A percentile compares a stretch with the other conserved stretches of the same genome.
Evolutionary conservation across 2,329 filamentous ascomycete species (phyloP).

Genomic region (Xylariomycetidae sp.): DNA sequence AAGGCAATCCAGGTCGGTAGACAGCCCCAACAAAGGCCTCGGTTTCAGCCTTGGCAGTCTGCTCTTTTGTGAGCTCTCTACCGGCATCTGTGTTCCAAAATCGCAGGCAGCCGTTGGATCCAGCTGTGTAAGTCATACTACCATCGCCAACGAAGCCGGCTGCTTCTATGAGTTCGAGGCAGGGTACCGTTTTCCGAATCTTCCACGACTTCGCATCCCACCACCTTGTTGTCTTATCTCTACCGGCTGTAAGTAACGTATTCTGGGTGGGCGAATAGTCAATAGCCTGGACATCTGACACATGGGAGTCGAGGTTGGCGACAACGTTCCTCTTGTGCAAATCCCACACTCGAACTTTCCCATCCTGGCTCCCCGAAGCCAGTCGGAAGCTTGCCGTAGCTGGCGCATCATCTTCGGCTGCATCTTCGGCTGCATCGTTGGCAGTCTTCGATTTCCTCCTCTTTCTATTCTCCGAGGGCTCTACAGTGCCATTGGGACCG

Average conservation of each 20-base stretch:
- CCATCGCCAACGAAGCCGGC: slow-evolving; percentile 74
- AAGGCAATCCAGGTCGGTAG: slow-evolving; percentile 59
- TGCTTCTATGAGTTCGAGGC: slow-evolving; percentile 79
- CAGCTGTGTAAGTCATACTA: slow-evolving; percentile 73
- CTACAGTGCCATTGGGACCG: slow-evolving; percentile 37
- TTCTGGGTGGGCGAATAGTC: slow-evolving; percentile 75
- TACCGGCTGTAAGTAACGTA: slow-evolving; percentile 73
- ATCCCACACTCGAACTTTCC: slow-evolving; percentile 88
- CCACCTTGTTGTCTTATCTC: slow-evolving; percentile 90
- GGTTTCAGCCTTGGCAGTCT: slow-evolving; percentile 54
- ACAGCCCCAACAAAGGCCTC: slow-evolving; percentile 70
- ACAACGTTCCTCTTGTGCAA: slow-evolving; percentile 75
- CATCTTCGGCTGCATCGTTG: slow-evolving; percentile 37
- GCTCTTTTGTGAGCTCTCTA: slow-evolving; percentile 72
- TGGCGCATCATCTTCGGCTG: slow-evolving; percentile 30
- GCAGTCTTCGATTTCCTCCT: slow-evolving; percentile 39
- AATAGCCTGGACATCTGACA: slow-evolving; percentile 85
- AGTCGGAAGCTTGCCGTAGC: slow-evolving; percentile 63
- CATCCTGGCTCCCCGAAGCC: slow-evolving; percentile 89
- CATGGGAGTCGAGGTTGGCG: slow-evolving; percentile 81
- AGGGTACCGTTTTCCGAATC: slow-evolving; percentile 71
- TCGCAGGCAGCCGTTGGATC: slow-evolving; percentile 75
- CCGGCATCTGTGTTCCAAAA: slow-evolving; percentile 79
- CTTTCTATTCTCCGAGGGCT: slow-evolving; percentile 35
- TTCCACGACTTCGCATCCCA: slow-evolving; percentile 91